Evolutionary conservation across 805 yeast species (phyloP), one percentile per base, ranked within the genome.

Genomic region (Schizosaccharomyces lindneri): DNA sequence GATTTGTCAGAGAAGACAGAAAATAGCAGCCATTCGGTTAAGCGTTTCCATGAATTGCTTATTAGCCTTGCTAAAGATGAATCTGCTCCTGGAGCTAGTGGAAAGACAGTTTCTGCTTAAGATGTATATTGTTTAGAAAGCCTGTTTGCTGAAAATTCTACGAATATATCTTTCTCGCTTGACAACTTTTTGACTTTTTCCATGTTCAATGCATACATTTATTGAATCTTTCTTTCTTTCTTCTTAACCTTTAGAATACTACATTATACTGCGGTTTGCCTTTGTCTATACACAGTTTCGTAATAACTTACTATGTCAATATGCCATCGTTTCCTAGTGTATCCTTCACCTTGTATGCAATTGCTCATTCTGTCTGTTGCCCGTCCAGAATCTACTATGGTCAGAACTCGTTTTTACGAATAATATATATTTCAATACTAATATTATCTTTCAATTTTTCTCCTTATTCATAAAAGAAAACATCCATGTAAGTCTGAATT

Each of bases 11-110:
- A 76, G 57, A 69, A 67, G 60, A 80, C 76, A 61, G 70, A 70
- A n/a, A 72, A 73, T 48, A 71, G 72, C 59, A 76, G 73, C 43
- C 77, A 83, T 69, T 89, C 85, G 70, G 84, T 83, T 75, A 72
- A 84, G 5, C 77, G 85, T 65, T 84, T 85, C 73, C 80, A 81
- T 68, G 84, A 79, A 65, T 75, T 85, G 64, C 75, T 85, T 68
- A 72, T 74, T 62, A 79, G 81, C 64, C 76, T 85, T 68, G 81
- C 82, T 74, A 85, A 83, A 51, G 85, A 84, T 66, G 78, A 77
- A 60, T 76, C 78, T 64, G 90, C 81, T 60, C 93, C 93, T 31
- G 90, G 89, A 48, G 88, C 87, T 48, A 84, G 32, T 29, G 62
- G 27, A 21, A n/a, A 21, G 7, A 19, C 48, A 3, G 19, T 46